Conservation (phyloP, 495 filamentous ascomycete species). For the Haplographium delicatum region DNA sequence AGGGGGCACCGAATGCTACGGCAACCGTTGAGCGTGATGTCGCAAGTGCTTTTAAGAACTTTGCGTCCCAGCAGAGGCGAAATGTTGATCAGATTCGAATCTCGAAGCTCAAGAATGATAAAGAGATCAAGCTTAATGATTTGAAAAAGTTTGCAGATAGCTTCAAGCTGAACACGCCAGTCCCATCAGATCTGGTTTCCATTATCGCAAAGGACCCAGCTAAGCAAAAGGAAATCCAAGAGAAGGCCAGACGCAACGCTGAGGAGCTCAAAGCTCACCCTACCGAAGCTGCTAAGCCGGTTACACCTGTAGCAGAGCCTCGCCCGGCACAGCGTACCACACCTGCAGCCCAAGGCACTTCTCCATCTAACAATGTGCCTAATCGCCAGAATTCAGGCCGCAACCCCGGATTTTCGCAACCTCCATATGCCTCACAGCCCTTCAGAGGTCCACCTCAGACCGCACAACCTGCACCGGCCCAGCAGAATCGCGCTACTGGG, state of each 20-base stretch:
- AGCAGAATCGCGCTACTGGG: conserved; percentile 24
- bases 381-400: conserved; percentile 21
- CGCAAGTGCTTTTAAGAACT: conserved; percentile 72
- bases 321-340: conserved; percentile 23
- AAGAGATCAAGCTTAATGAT: conserved; percentile 86
- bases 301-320: conserved; percentile 15
- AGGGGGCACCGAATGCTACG: conserved; percentile 56
- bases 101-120: conserved; percentile 72
- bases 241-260: conserved; percentile 68
- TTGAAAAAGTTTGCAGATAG: conserved; percentile 89
- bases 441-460: conserved; percentile 14
- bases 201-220: conserved; percentile 92
- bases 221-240: conserved; percentile 89
- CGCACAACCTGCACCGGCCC: conserved; percentile 11
- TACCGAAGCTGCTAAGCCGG: conserved; percentile 26
- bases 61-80: conserved; percentile 51
- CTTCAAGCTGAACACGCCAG: conserved; percentile 89
- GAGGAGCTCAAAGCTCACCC: conserved; percentile 44
- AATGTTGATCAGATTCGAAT: conserved; percentile 67
- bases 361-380: conserved; percentile 16
- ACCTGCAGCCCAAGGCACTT: conserved; percentile 21
- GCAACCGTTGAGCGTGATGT: conserved; percentile 75
- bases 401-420: conserved; percentile 14
- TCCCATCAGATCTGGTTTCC: conserved; percentile 84
- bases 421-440: conserved; percentile 13